Evolutionary conservation across 140 eudicot species (phyloP).

Genomic region (Ambrosia hybrid): DNA sequence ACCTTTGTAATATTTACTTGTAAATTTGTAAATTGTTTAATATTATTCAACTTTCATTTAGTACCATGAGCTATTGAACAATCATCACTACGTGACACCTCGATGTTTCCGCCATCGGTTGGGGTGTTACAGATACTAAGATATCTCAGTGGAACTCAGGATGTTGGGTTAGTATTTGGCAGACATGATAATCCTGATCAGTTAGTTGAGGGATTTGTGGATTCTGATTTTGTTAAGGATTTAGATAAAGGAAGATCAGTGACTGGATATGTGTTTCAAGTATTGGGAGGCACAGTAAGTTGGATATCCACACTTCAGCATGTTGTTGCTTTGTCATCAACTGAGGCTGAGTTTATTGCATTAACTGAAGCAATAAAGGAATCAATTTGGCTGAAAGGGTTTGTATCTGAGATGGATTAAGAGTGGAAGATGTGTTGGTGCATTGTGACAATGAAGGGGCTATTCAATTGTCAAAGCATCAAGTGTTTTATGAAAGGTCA

Average conservation of each 20-base stretch:
- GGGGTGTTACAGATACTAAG: no score
- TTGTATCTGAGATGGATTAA: background rate
- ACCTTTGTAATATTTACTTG: no score
- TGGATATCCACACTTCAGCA: background rate
- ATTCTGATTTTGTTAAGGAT: conserved; percentile 5
- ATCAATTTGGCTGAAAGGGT: background rate
- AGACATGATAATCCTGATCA: background rate
- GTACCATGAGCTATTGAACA: no score
- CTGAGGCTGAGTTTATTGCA: no score
- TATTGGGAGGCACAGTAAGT: background rate
- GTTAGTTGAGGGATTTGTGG: background rate
- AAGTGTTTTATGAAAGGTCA: no score
- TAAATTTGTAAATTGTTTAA: no score
- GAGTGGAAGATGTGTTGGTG: background rate
- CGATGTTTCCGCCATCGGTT: no score
- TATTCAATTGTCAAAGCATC: background rate
- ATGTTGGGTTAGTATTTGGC: background rate
- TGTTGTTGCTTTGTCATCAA: conserved; percentile 2
- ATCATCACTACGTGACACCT: no score
- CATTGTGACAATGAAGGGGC: background rate
- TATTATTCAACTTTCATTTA: no score
- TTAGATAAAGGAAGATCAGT: background rate
- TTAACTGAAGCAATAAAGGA: no score
- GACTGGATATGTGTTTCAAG: background rate
- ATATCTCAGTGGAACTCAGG: no score